phyloP scores from a whole-genome alignment of 208 protist genomes.

The Trypanosoma rangeli region DNA sequence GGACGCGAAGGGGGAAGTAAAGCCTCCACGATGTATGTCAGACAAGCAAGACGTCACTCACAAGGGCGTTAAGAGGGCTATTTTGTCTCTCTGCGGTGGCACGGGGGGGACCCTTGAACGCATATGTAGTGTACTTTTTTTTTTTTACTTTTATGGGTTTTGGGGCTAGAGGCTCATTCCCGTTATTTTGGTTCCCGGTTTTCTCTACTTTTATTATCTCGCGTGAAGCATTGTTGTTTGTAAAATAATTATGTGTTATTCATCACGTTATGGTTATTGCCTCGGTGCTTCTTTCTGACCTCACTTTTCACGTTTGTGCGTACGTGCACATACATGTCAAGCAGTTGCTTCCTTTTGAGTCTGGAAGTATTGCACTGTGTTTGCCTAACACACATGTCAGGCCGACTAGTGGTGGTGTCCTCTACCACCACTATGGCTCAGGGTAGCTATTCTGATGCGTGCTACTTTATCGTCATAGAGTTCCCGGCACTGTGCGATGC shows the following conservation, averaged over 20 bases:
- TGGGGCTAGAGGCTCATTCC: slow-evolving; percentile 19
- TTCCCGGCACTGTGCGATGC: background rate
- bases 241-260: background rate
- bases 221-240: background rate
- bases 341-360: background rate
- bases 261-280: background rate
- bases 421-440: background rate
- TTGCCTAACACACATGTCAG: background rate
- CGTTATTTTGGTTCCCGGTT: background rate
- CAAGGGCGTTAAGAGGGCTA: background rate
- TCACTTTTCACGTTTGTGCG: background rate
- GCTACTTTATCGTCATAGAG: slow-evolving; percentile 30
- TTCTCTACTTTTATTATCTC: background rate
- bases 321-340: background rate
- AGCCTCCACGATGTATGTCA: background rate
- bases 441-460: slow-evolving; percentile 1
- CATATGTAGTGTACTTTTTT: background rate
- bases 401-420: background rate
- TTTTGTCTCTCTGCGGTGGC: background rate
- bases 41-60: background rate
- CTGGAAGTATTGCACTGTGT: background rate
- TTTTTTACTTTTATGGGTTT: background rate
- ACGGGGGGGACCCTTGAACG: background rate
- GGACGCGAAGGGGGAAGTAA: background rate
- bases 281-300: background rate